Evolutionary conservation across 768 basidiomycete genomes (phyloP).

Genomic region (Pleurotus ostreatus): DNA sequence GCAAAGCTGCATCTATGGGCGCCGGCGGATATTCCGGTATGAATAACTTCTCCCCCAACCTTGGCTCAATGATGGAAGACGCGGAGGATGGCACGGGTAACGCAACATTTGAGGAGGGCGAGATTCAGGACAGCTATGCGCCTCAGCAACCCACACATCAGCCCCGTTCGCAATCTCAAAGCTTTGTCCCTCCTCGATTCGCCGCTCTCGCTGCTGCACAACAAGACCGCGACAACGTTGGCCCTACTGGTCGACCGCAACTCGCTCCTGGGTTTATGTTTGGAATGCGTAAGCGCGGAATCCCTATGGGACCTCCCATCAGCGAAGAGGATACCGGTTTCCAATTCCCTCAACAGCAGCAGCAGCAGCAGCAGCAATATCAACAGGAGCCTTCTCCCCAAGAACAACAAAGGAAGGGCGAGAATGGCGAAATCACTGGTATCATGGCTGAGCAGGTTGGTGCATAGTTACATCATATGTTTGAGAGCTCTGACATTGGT

Average conservation of each 20-base stretch:
- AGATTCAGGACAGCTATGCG: constrained; percentile 57
- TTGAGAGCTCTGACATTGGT: constrained; percentile 6
- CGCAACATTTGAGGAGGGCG: constrained; percentile 67
- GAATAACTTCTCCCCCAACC: constrained; percentile 72
- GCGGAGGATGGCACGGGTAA: constrained; percentile 54
- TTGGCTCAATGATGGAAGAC: constrained; percentile 83
- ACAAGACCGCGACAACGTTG: constrained; percentile 57
- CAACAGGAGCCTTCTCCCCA: constrained; percentile 21
- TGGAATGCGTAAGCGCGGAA: constrained; percentile 59
- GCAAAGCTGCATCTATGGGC: constrained; percentile 78
- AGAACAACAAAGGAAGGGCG: constrained; percentile 53
- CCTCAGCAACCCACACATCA: constrained; percentile 50
- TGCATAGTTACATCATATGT: constrained; percentile 16
- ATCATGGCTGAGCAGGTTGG: constrained; percentile 97
- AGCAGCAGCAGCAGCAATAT: constrained; percentile 13
- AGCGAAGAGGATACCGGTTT: constrained; percentile 80
- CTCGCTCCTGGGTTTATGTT: constrained; percentile 92
- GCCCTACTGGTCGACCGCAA: constrained; percentile 81
- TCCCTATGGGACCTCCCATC: constrained; percentile 66
- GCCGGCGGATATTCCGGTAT: constrained; percentile 53
- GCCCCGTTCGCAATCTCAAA: constrained; percentile 75
- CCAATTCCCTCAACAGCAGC: constrained; percentile 70
- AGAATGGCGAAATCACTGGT: constrained; percentile 75
- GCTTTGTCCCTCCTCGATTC: constrained; percentile 86
- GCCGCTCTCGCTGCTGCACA: constrained; percentile 75